Base-by-base conservation (phyloP, 2,329 filamentous ascomycete genomes). In the Claviceps purpurea region DNA sequence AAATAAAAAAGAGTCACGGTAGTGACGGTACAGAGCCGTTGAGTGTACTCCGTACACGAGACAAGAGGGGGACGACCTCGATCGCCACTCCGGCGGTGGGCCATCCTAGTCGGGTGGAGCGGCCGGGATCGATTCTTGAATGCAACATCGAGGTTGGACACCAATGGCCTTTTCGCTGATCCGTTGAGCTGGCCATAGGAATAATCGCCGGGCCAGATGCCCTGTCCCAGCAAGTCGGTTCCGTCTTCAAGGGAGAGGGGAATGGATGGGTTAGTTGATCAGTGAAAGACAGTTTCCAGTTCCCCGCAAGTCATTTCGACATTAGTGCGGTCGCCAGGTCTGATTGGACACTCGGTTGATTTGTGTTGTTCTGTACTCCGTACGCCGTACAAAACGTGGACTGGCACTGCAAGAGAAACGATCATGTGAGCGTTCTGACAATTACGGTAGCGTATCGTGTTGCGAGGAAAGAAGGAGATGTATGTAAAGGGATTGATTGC, bases 1-100 rank as follows among this genome's bases (percentile, higher is more conserved):
- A 39, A 41, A 41, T 10, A 30, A 30, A 30, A 10, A 30, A 30
- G 26, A 30, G 7, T 30, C 26, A 30, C 26, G 26, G 41, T 26
- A 30, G 7, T 30, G 7, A 30, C 26, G 26, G 41, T 26, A 34
- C 26, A 24, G 44, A 26, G 44, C 42, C 22, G 4, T 30, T 26
- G 14, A 48, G 46, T n/a, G 41, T 24, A 5, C 24, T 24, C 24
- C 24, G 24, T 24, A 39, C 41, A 49, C 39, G 26, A 46, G 43
- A 44, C 41, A 49, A 47, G 52, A 47, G 46, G 42, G 37, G 42
- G 43, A 30, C 41, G 52, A 30, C 50, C 50, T 52, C 8, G 50
- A 54, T 51, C 46, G 24, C 47, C 43, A 52, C 50, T 48, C 8
- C 26, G 47, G 42, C 47, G 43, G 34, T 34, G 49, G 42, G 34